Base-by-base conservation (phyloP, 257 asterid genomes). In the Primulina huaijiensis region DNA sequence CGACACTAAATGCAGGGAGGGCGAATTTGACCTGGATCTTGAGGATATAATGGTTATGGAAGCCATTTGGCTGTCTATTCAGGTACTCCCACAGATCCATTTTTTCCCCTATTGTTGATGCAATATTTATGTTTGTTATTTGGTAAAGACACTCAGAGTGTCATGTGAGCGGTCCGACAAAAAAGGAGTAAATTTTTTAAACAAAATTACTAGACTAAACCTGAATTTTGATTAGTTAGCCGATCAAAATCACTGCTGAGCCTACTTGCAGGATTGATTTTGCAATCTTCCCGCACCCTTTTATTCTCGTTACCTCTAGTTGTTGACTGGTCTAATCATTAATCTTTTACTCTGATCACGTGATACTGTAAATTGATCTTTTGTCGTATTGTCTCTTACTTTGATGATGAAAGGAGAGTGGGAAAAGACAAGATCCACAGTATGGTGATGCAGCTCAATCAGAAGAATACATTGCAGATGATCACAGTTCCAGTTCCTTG, bases 1-100 rank as follows among this genome's bases (percentile, higher is more conserved):
- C 10, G 61, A 60, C 62, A 59, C 1, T 62, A 14, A 67, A 67
- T 72, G 73, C 86, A 94, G 99, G 90, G 97, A 89, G 66, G 97
- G 88, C 6, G 96, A 83, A 59, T 88, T 94, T 77, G 96, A 91
- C 85, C 76, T 89, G 78, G 98, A 92, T 85, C 98, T 94, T 35
- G 99, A 94, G 84, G 99, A 92, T 78, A 89, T 94, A 76, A 92
- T 94, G 99, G 96, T 94, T 67, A 92, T 91, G 98, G 99, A 94
- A 82, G 98, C 99, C 76, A 89, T 94, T 76, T 94, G 96, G 98
- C 79, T 82, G 72, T 94, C 99, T 65, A 89, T 94, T 77, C 98
- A 91, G 99, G 98, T 94, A 86, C 52, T 59, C 23, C 53, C 60
- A 55, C 21, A 12, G 33, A 74, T 46, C 62, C 20, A 8, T 30